Conservation (phyloP, 208 protist species). For the Wallacemonas sp. region DNA sequence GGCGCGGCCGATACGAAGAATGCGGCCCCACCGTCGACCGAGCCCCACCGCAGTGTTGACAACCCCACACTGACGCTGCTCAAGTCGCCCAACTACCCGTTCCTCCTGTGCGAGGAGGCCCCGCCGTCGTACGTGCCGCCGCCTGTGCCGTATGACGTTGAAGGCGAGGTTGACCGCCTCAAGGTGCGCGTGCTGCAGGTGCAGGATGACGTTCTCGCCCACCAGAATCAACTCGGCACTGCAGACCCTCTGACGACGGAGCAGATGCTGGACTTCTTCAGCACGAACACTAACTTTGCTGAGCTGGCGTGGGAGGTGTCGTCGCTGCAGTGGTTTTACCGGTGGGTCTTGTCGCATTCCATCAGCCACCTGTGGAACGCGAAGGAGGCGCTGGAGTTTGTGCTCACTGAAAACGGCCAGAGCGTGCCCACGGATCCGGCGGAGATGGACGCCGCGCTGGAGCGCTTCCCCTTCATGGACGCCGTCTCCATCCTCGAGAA, state of each 20-base stretch:
- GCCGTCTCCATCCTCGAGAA: conserved; percentile 64
- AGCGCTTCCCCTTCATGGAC: conserved; percentile 44
- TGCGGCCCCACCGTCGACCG: conserved; percentile 15
- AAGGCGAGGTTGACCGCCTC: conserved; percentile 47
- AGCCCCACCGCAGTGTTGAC: conserved; percentile 66
- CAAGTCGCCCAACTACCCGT: conserved; percentile 79
- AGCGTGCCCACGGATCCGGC: conserved; percentile 36
- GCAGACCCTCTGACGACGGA: conserved; percentile 12
- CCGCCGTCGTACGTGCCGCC: conserved; percentile 70
- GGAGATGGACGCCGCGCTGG: conserved; percentile 49
- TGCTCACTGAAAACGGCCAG: conserved; percentile 44
- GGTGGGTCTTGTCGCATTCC: conserved; percentile 82
- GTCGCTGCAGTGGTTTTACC: conserved; percentile 78
- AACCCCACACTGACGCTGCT: conserved; percentile 53
- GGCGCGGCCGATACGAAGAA: not conserved
- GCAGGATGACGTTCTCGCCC: conserved; percentile 45
- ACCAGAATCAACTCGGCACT: conserved; percentile 14
- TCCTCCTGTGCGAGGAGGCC: conserved; percentile 77
- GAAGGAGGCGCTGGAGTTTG: conserved; percentile 80
- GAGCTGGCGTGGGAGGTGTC: conserved; percentile 72
- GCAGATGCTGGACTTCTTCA: conserved; percentile 57
- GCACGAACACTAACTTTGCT: conserved; percentile 37
- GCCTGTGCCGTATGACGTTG: conserved; percentile 75
- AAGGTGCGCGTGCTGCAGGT: conserved; percentile 53
- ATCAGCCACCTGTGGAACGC: conserved; percentile 67